phyloP scores from a whole-genome alignment of 148 eudicot species.

The Spergularia bocconei region DNA sequence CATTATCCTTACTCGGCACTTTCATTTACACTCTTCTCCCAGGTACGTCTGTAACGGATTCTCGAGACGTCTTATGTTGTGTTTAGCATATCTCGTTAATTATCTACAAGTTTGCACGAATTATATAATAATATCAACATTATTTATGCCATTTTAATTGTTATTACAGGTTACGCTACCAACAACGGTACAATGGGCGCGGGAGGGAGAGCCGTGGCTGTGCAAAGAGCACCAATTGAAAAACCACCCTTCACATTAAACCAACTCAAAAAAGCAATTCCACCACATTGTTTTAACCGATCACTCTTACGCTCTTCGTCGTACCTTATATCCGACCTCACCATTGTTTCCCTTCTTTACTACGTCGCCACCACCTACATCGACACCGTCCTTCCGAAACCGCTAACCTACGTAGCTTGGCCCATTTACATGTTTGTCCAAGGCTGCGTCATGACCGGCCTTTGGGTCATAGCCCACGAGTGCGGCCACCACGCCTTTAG shows the following conservation, averaged over 20 bases:
- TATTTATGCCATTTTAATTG: too few species aligned
- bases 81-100: too few species aligned
- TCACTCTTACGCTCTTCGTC: constrained; percentile 69
- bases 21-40: too few species aligned
- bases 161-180: too few species aligned
- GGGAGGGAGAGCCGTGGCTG: constrained; percentile 44
- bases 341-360: constrained; percentile 48
- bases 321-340: constrained; percentile 48
- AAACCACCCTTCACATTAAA: constrained; percentile 74
- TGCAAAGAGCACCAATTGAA: constrained; percentile 49
- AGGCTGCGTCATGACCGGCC: constrained; percentile 34
- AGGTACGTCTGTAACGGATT: too few species aligned
- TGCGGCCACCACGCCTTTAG: constrained; percentile 40
- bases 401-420: constrained; percentile 60
- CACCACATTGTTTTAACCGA: constrained; percentile 78
- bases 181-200: constrained; percentile 60
- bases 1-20: too few species aligned
- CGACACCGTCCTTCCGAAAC: constrained; percentile 55
- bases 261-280: constrained; percentile 69
- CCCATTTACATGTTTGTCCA: constrained; percentile 42
- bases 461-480: constrained; percentile 36
- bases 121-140: too few species aligned
- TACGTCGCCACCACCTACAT: constrained; percentile 51
- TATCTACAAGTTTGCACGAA: too few species aligned
- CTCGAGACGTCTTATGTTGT: too few species aligned